A percentile compares a stretch with the other conserved stretches of the same genome.
Conservation (phyloP, 2,329 filamentous ascomycete genomes). For the Aurifilum marmelostoma region DNA sequence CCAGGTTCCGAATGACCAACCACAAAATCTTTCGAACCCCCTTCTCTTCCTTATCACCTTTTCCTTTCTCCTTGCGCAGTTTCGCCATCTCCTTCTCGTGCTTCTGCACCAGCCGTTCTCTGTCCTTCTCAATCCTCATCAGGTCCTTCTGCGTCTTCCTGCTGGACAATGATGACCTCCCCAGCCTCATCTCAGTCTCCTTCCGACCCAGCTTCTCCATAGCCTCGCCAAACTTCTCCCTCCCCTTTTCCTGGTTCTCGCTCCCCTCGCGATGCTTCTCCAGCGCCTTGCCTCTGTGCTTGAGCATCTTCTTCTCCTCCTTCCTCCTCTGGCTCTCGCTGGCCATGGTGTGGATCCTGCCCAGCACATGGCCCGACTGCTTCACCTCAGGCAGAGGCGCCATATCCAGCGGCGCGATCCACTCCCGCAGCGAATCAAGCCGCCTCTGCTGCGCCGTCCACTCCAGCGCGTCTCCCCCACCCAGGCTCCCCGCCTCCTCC, state of each 20-base stretch:
- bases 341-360: constrained; percentile 9
- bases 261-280: not conserved
- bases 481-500: not conserved
- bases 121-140: not conserved
- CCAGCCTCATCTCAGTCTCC: not conserved
- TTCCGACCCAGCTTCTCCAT: not conserved
- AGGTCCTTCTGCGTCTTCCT: not conserved
- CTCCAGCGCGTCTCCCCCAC: not conserved
- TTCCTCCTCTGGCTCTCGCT: constrained; percentile 22
- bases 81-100: not conserved
- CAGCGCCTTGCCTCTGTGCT: constrained; percentile 2
- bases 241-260: not conserved
- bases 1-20: not conserved
- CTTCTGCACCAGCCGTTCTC: not conserved
- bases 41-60: not conserved
- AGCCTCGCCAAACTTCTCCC: not conserved
- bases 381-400: constrained; percentile 17
- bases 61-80: not conserved
- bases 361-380: not conserved
- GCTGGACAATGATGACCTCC: not conserved
- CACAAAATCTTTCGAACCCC: not conserved
- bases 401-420: constrained; percentile 30
- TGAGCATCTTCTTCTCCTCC: constrained; percentile 20
- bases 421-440: constrained; percentile 25
- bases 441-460: constrained; percentile 30